Conservation (phyloP, 179 eudicot genomes). For the Pouteria campechiana region DNA sequence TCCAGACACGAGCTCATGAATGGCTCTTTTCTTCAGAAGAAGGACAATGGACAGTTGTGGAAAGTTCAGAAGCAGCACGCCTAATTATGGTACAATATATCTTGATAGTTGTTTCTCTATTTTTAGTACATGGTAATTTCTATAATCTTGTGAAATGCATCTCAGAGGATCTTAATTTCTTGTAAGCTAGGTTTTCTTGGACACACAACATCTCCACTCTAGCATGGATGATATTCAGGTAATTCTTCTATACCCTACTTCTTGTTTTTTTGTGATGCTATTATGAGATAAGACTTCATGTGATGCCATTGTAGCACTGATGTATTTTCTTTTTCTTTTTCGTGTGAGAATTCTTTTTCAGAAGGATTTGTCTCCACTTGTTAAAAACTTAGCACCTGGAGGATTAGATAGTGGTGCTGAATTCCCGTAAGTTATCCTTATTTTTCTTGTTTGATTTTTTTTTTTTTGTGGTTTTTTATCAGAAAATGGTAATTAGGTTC, state of each 20-base stretch:
- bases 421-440: slow-evolving; percentile 62
- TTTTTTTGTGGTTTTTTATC: no score
- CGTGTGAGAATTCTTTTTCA: slow-evolving; percentile 23
- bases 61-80: slow-evolving; percentile 88
- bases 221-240: slow-evolving; percentile 88
- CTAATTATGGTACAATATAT: slow-evolving; percentile 49
- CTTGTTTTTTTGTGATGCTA: neutral
- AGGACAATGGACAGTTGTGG: slow-evolving; percentile 95
- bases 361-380: slow-evolving; percentile 94
- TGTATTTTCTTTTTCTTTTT: neutral
- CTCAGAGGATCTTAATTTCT: slow-evolving; percentile 1
- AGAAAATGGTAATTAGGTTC: no score
- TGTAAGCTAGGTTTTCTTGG: slow-evolving; percentile 55
- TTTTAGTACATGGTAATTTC: no score
- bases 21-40: slow-evolving; percentile 94
- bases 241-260: no score
- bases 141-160: no score
- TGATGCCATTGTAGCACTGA: neutral
- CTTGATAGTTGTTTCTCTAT: no score
- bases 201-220: slow-evolving; percentile 49
- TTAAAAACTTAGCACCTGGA: slow-evolving; percentile 63
- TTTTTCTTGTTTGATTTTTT: no score
- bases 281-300: neutral
- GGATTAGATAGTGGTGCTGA: slow-evolving; percentile 35
- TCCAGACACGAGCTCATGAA: slow-evolving; percentile 69